Conservation (phyloP, 2,329 filamentous ascomycete species). For the Pestalotiopsis sp. region DNA sequence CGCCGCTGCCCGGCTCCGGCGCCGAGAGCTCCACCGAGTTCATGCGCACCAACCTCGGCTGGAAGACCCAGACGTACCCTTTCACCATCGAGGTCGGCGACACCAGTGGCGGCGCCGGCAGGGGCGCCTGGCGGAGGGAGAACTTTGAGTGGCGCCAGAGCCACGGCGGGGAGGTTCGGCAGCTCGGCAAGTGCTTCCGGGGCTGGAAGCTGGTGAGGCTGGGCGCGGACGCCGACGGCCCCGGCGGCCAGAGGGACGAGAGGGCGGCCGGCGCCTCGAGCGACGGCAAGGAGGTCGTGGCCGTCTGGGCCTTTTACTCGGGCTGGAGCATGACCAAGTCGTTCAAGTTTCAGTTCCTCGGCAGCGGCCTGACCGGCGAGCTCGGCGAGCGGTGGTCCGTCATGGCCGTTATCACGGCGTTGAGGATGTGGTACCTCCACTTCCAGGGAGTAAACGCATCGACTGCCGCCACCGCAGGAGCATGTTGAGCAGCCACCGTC, state of each 20-base stretch:
- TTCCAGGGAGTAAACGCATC: not conserved
- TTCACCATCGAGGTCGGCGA: conserved; percentile 20
- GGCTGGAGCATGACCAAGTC: conserved; percentile 20
- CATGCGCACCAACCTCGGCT: conserved; percentile 2
- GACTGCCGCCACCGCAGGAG: not conserved
- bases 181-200: conserved; percentile 12
- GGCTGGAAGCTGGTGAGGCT: conserved; percentile 29
- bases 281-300: conserved; percentile 26
- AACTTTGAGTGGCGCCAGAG: conserved; percentile 28
- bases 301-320: conserved; percentile 19
- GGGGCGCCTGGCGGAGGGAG: conserved; percentile 14
- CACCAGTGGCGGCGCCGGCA: not conserved
- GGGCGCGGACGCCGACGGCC: not conserved
- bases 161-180: conserved; percentile 19
- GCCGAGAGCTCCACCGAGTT: conserved; percentile 3
- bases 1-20: conserved; percentile 1
- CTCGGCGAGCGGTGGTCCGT: conserved; percentile 22
- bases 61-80: conserved; percentile 9
- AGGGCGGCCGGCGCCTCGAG: conserved; percentile 12
- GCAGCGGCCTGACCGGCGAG: conserved; percentile 21
- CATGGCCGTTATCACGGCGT: conserved; percentile 19
- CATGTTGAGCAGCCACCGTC: not conserved
- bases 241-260: not conserved
- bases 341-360: conserved; percentile 24
- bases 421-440: conserved; percentile 18